These are phyloP conservation scores for Tylopilus subfusipes DNA, from an alignment of 768 basidiomycete genomes.

Conservation along the genomic window DNA sequence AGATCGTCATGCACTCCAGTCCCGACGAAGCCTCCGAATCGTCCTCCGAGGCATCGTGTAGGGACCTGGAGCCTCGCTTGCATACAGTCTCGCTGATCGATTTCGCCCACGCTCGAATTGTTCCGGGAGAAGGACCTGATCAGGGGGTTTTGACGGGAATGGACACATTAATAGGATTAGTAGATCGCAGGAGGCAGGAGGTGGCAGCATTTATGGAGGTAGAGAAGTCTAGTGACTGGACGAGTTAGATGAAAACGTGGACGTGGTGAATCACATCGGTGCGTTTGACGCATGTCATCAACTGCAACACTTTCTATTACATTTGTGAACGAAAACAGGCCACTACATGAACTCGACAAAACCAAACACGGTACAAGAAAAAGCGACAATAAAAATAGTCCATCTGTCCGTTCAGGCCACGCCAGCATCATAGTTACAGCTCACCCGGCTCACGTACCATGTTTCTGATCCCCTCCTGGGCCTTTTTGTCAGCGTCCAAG, in stretches of 20 bases:
- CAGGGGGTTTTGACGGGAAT: constrained; percentile 73
- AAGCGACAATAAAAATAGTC: constrained; percentile 6
- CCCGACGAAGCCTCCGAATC: constrained; percentile 17
- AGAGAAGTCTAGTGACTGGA: background rate
- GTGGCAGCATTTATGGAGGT: constrained; percentile 23
- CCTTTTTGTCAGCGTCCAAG: constrained; percentile 12
- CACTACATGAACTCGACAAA: background rate
- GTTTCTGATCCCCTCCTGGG: constrained; percentile 8
- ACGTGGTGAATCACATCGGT: background rate
- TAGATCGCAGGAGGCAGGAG: constrained; percentile 55
- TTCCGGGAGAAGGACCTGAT: constrained; percentile 73
- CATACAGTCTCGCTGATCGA: constrained; percentile 83
- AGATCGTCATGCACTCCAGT: constrained; percentile 21
- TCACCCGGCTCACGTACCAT: background rate
- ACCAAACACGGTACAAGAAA: background rate
- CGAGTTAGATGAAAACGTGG: background rate
- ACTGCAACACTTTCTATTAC: background rate
- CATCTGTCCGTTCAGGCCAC: constrained; percentile 1
- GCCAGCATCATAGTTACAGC: background rate
- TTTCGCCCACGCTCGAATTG: constrained; percentile 82
- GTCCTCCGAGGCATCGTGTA: constrained; percentile 38
- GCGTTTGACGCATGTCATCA: background rate
- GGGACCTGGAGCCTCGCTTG: constrained; percentile 11
- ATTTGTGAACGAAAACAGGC: background rate
- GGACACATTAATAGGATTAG: constrained; percentile 55